Evolutionary conservation across 73 alveolate species (phyloP).

Genomic region (Diophrys sp.): DNA sequence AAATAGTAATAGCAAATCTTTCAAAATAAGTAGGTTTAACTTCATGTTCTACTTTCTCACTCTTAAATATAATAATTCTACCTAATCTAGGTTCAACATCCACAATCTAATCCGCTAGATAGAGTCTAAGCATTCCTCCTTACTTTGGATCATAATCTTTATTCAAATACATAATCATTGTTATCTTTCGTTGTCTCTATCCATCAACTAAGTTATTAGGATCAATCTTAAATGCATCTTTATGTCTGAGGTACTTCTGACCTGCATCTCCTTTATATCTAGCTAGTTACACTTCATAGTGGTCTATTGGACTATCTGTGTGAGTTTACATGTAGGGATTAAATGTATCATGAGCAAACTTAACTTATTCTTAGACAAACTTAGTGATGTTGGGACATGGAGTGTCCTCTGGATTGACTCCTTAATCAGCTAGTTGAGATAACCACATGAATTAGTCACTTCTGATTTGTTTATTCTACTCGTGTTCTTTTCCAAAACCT

Average conservation of each 20-base stretch:
- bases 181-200: constrained; percentile 35
- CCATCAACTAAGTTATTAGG: constrained; percentile 26
- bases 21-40: constrained; percentile 37
- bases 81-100: constrained; percentile 44
- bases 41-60: constrained; percentile 55
- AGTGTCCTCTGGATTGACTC: background rate
- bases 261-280: constrained; percentile 37
- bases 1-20: constrained; percentile 52
- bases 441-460: constrained; percentile 41
- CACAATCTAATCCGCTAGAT: constrained; percentile 30
- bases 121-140: constrained; percentile 35
- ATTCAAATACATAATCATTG: constrained; percentile 35
- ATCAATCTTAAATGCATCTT: constrained; percentile 54
- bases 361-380: background rate
- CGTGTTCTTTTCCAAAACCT: constrained; percentile 33
- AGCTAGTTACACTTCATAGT: constrained; percentile 39
- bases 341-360: background rate
- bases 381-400: background rate
- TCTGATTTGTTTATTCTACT: constrained; percentile 35
- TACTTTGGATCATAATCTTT: background rate
- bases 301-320: background rate
- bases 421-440: background rate
- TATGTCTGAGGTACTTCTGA: constrained; percentile 44
- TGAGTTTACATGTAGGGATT: constrained; percentile 2
- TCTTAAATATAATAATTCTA: constrained; percentile 33